Percentiles rank a stretch among this genome's conserved stretches.
Evolutionary conservation across 1,284 basidiomycete species (phyloP).

Genomic region (Malassezia caprae): DNA sequence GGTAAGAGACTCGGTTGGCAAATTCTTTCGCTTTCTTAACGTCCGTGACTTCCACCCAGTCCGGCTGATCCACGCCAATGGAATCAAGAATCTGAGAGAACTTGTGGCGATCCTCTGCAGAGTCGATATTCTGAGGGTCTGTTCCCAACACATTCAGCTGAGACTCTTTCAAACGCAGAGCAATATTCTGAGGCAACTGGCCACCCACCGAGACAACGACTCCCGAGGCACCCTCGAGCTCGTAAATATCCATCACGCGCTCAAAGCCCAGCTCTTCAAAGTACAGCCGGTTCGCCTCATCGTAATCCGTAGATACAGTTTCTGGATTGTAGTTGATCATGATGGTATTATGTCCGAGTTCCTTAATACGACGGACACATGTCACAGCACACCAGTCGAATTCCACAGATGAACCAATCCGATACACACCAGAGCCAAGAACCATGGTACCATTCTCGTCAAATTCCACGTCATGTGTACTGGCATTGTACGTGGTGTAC

Average conservation of each 20-base stretch:
- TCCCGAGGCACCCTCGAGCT: constrained; percentile 81
- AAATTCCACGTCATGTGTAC: constrained; percentile 89
- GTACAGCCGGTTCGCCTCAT: constrained; percentile 95
- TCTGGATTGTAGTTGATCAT: constrained; percentile 99
- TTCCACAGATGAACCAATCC: constrained; percentile 95
- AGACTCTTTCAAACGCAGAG: constrained; percentile 78
- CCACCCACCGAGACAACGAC: constrained; percentile 95
- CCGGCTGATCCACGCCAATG: constrained; percentile 91
- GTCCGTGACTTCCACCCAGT: constrained; percentile 84
- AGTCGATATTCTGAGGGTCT: constrained; percentile 88
- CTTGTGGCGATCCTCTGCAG: constrained; percentile 96
- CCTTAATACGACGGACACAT: constrained; percentile 79
- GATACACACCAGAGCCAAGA: constrained; percentile 94
- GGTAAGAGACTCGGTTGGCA: constrained; percentile 63
- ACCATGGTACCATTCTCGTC: constrained; percentile 97
- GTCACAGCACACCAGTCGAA: constrained; percentile 99
- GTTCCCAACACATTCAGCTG: constrained; percentile 92
- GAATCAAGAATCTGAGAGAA: constrained; percentile 92
- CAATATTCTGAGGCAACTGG: constrained; percentile 78
- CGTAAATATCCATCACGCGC: constrained; percentile 99
- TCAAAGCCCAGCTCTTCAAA: constrained; percentile 97
- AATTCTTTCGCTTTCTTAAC: constrained; percentile 86
- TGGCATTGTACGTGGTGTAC: constrained; percentile 98
- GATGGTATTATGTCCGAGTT: constrained; percentile 86
- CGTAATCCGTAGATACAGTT: constrained; percentile 97